phyloP scores from a whole-genome alignment of 495 filamentous ascomycete species.

The Parathielavia appendiculata region DNA sequence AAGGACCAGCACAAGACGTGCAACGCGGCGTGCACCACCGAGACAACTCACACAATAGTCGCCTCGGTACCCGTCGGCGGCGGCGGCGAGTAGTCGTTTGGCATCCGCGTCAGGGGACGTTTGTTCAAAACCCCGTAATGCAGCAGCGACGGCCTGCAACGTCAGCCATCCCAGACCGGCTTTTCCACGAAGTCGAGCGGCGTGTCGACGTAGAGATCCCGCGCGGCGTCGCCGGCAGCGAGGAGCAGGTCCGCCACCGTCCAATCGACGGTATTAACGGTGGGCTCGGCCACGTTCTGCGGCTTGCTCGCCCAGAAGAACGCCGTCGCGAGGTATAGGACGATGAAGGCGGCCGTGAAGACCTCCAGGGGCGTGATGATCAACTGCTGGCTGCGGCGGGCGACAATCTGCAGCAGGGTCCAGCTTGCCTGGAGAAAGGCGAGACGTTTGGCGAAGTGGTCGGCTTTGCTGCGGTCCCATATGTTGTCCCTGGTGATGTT shows the following conservation, averaged over 20 bases:
- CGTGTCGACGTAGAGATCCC: slow-evolving; percentile 23
- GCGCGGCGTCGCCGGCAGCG: slow-evolving; percentile 15
- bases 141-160: slow-evolving; percentile 6
- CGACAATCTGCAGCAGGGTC: slow-evolving; percentile 19
- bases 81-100: slow-evolving; percentile 28
- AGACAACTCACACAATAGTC: slow-evolving; percentile 21
- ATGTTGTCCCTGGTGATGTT: slow-evolving; percentile 21
- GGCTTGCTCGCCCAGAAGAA: slow-evolving; percentile 40
- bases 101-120: slow-evolving; percentile 25
- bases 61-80: slow-evolving; percentile 22
- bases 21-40: slow-evolving; percentile 18
- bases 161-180: slow-evolving; percentile 16
- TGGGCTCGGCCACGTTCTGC: slow-evolving; percentile 27
- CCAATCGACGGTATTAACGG: slow-evolving; percentile 7
- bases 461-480: slow-evolving; percentile 26
- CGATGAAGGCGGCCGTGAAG: slow-evolving; percentile 25
- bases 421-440: slow-evolving; percentile 20
- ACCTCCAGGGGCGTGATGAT: slow-evolving; percentile 25
- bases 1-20: slow-evolving; percentile 26
- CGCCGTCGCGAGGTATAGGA: slow-evolving; percentile 30
- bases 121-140: slow-evolving; percentile 20
- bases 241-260: slow-evolving; percentile 15
- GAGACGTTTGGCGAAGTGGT: slow-evolving; percentile 19
- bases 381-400: slow-evolving; percentile 11
- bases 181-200: slow-evolving; percentile 38